These are phyloP conservation scores for Lichtheimia ramosa DNA, from an alignment of 371 early-diverging fungal genomes.

Conservation along the genomic window DNA sequence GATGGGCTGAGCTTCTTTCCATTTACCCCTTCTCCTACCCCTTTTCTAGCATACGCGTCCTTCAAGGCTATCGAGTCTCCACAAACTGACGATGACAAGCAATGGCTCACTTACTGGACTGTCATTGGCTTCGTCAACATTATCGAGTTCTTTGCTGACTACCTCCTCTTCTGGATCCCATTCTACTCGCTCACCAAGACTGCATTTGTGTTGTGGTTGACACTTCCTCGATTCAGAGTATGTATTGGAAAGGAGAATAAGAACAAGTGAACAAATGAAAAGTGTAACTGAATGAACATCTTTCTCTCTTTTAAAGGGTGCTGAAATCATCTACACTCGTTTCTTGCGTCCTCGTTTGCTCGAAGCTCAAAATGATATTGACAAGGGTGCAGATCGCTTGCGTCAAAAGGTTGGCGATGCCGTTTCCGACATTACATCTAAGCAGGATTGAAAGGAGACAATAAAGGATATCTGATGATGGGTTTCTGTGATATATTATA, in stretches of 20 bases:
- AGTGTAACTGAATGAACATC: no score
- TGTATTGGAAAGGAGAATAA: slow-evolving; percentile 9
- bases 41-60: slow-evolving; percentile 74
- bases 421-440: slow-evolving; percentile 9
- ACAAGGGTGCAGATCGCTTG: slow-evolving; percentile 12
- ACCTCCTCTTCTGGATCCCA: slow-evolving; percentile 87
- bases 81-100: slow-evolving; percentile 80
- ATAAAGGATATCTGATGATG: no score
- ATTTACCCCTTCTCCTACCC: no score
- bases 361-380: slow-evolving; percentile 21
- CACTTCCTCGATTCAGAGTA: slow-evolving; percentile 78
- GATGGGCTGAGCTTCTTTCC: not conserved
- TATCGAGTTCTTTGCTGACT: slow-evolving; percentile 84
- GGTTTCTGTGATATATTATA: no score
- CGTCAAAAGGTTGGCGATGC: slow-evolving; percentile 14
- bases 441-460: slow-evolving; percentile 14
- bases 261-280: no score
- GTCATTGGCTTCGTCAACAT: slow-evolving; percentile 86
- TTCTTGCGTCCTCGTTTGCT: slow-evolving; percentile 27
- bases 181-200: slow-evolving; percentile 95
- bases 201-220: slow-evolving; percentile 79
- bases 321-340: slow-evolving; percentile 23
- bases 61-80: slow-evolving; percentile 89
- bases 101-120: slow-evolving; percentile 88
- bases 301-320: slow-evolving; percentile 19